phyloP scores from a whole-genome alignment of 2,329 filamentous ascomycete species.

The Diaporthe destruens region DNA sequence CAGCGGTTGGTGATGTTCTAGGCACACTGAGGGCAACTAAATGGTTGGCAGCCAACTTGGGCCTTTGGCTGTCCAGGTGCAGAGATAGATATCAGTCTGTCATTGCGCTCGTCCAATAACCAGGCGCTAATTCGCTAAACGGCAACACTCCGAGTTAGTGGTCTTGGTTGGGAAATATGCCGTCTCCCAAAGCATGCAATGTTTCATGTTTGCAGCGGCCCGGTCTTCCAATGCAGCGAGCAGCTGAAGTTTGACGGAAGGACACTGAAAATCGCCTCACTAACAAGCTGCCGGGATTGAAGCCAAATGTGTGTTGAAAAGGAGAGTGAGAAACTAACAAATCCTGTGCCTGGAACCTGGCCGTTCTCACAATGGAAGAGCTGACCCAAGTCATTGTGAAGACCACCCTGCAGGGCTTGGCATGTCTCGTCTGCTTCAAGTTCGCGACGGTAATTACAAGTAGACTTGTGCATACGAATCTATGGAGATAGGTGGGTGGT shows the following conservation, averaged over 20 bases:
- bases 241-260: fast-evolving
- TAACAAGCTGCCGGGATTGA: neutral
- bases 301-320: too few species aligned
- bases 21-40: neutral
- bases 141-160: slow-evolving; percentile 3
- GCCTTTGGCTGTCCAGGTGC: neutral
- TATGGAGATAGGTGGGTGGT: too few species aligned
- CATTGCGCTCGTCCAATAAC: neutral
- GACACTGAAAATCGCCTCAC: too few species aligned
- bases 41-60: neutral
- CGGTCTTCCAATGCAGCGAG: too few species aligned
- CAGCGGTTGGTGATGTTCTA: neutral
- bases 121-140: slow-evolving; percentile 19
- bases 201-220: neutral
- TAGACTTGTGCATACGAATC: neutral
- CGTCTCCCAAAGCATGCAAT: neutral
- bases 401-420: too few species aligned
- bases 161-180: slow-evolving; percentile 9
- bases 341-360: neutral
- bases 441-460: neutral
- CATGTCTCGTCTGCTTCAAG: too few species aligned
- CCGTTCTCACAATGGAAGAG: neutral
- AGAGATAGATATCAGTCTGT: neutral
- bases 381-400: neutral
- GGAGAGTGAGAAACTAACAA: fast-evolving